Percentiles rank a stretch among this genome's conserved stretches.
Evolutionary conservation across 176 grass and related monocot genomes (phyloP).

Genomic region (Hyparrhenia diplandra): DNA sequence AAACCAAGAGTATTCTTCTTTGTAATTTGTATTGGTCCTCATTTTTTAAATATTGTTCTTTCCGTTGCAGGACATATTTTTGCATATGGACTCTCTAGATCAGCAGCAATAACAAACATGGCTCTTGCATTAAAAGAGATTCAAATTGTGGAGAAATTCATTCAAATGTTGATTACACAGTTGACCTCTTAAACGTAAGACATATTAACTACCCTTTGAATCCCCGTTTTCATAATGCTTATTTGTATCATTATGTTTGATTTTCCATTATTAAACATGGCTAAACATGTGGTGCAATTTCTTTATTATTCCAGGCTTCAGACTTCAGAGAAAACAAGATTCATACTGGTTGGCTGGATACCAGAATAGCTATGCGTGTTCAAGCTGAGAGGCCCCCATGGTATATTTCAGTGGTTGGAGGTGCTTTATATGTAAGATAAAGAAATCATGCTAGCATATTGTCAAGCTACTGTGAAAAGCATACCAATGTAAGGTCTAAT

Average conservation of each 20-base stretch:
- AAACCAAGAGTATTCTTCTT: constrained; percentile 3
- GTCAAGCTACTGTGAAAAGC: not conserved
- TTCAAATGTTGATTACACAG: constrained; percentile 97
- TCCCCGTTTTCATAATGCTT: not conserved
- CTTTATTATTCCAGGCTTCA: constrained; percentile 42
- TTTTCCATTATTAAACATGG: constrained; percentile 8
- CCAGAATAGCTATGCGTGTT: constrained; percentile 95
- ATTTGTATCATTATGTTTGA: not conserved
- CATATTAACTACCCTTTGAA: constrained; percentile 14
- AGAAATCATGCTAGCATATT: not conserved
- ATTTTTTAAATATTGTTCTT: not conserved
- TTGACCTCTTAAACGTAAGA: constrained; percentile 95
- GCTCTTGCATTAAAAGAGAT: constrained; percentile 93
- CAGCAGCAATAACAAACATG: constrained; percentile 90
- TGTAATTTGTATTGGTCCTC: constrained; percentile 3
- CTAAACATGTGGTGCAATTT: not conserved
- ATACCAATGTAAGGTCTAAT: not conserved
- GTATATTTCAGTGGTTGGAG: constrained; percentile 94
- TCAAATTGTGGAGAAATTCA: constrained; percentile 96
- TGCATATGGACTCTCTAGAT: constrained; percentile 85
- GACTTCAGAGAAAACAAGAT: constrained; percentile 97
- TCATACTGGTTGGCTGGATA: constrained; percentile 93
- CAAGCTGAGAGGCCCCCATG: constrained; percentile 95
- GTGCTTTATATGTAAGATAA: constrained; percentile 85
- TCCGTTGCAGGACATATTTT: constrained; percentile 85